phyloP scores from a whole-genome alignment of 306 rosid genomes.

The Adenanthera pavonina region DNA sequence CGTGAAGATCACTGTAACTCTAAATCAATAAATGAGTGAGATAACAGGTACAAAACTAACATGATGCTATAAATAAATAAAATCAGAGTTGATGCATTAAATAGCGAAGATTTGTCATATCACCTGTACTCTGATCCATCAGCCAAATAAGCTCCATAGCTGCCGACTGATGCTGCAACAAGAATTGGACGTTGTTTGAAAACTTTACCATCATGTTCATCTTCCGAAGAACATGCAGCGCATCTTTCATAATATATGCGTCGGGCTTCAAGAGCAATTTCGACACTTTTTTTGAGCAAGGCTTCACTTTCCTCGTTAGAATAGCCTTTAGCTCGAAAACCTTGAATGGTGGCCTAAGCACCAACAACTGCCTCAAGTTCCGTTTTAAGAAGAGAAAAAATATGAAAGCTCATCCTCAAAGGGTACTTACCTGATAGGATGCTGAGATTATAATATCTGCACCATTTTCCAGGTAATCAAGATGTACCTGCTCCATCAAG shows the following conservation, averaged over 20 bases:
- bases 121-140: conserved; percentile 76
- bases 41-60: conserved; percentile 30
- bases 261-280: conserved; percentile 60
- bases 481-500: conserved; percentile 59
- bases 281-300: conserved; percentile 57
- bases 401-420: conserved; percentile 10
- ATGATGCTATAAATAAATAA: conserved; percentile 17
- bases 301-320: conserved; percentile 53
- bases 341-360: conserved; percentile 65
- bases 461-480: conserved; percentile 64
- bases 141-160: conserved; percentile 71
- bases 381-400: conserved; percentile 15
- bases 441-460: conserved; percentile 64
- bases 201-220: conserved; percentile 40
- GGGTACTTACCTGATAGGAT: conserved; percentile 54
- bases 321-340: conserved; percentile 57
- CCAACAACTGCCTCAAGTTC: conserved; percentile 22
- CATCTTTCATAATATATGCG: conserved; percentile 50
- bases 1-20: conserved; percentile 13
- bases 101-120: conserved; percentile 18
- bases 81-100: conserved; percentile 24
- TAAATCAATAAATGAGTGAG: conserved; percentile 3
- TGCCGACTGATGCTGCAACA: conserved; percentile 62
- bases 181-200: conserved; percentile 49
- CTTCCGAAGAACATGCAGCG: conserved; percentile 36